Percentiles rank a stretch among this genome's conserved stretches.
These are phyloP conservation scores for Aaosphaeria pasadenensis DNA, from an alignment of 2,329 filamentous ascomycete genomes.

Conservation along the genomic window DNA sequence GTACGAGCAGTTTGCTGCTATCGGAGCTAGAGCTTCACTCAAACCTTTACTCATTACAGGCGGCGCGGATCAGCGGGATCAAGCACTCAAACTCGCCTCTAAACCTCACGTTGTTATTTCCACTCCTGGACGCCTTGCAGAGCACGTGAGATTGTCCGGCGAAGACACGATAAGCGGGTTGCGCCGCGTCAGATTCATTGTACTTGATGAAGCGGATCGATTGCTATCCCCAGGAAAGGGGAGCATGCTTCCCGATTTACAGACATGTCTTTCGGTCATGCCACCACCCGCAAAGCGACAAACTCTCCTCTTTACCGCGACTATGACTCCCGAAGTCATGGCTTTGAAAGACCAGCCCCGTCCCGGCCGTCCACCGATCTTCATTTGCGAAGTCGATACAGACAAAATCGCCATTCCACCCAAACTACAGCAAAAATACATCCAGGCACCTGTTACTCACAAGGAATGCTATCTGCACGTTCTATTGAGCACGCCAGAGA, in stretches of 20 bases:
- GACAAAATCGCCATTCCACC: slow-evolving; percentile 70
- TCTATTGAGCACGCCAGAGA: slow-evolving; percentile 71
- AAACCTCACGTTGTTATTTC: slow-evolving; percentile 91
- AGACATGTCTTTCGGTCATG: slow-evolving; percentile 79
- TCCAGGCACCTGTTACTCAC: slow-evolving; percentile 86
- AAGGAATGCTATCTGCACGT: slow-evolving; percentile 93
- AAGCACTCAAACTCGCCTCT: slow-evolving; percentile 78
- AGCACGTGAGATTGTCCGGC: slow-evolving; percentile 89
- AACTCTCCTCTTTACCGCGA: slow-evolving; percentile 93
- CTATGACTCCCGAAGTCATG: slow-evolving; percentile 87
- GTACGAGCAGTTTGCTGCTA: slow-evolving; percentile 91
- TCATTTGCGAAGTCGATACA: slow-evolving; percentile 84
- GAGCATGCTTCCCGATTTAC: slow-evolving; percentile 91
- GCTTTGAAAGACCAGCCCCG: slow-evolving; percentile 77
- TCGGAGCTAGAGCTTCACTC: slow-evolving; percentile 81
- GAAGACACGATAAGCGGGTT: slow-evolving; percentile 85
- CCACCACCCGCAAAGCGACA: slow-evolving; percentile 78
- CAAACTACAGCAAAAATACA: slow-evolving; percentile 78
- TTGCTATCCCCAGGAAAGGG: slow-evolving; percentile 73
- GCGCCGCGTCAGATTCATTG: slow-evolving; percentile 75
- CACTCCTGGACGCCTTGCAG: slow-evolving; percentile 83
- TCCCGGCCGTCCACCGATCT: slow-evolving; percentile 71
- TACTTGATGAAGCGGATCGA: slow-evolving; percentile 94
- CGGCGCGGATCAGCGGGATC: slow-evolving; percentile 85
- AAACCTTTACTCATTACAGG: slow-evolving; percentile 90